Percentiles rank a stretch among this genome's conserved stretches.
Conservation (phyloP, 176 grass and related monocot genomes). For the Carex littledalei region DNA sequence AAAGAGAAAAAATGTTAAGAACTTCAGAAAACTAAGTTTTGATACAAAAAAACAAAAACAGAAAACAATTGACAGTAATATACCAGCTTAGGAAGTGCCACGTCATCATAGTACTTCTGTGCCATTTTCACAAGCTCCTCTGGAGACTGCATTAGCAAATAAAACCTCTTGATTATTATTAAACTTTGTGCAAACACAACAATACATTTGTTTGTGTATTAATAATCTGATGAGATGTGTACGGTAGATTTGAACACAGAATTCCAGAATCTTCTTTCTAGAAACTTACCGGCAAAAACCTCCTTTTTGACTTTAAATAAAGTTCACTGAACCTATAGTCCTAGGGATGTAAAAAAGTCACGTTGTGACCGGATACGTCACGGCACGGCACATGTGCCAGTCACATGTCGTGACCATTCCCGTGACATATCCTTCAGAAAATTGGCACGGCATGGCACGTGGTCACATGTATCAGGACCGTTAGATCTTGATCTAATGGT, state of each 20-base stretch:
- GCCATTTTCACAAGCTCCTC: conserved; percentile 87
- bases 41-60: neutral
- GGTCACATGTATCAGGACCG: too few relatives aligned
- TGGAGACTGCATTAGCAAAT: conserved; percentile 53
- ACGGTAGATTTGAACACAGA: neutral
- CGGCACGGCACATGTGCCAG: too few relatives aligned
- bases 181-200: neutral
- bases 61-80: conserved; percentile 18
- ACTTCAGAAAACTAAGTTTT: neutral
- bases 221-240: neutral
- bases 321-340: neutral
- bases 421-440: too few relatives aligned
- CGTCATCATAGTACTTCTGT: conserved; percentile 80
- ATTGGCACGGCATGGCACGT: too few relatives aligned
- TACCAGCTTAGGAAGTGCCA: conserved; percentile 97
- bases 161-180: neutral
- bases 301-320: neutral
- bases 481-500: too few relatives aligned
- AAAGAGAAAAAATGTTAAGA: conserved; percentile 10
- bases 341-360: too few relatives aligned
- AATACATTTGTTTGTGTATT: neutral
- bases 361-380: too few relatives aligned
- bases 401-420: too few relatives aligned
- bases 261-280: neutral
- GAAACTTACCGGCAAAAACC: neutral